phyloP scores from a whole-genome alignment of 495 filamentous ascomycete genomes.

The Annulohypoxylon maeteangense region DNA sequence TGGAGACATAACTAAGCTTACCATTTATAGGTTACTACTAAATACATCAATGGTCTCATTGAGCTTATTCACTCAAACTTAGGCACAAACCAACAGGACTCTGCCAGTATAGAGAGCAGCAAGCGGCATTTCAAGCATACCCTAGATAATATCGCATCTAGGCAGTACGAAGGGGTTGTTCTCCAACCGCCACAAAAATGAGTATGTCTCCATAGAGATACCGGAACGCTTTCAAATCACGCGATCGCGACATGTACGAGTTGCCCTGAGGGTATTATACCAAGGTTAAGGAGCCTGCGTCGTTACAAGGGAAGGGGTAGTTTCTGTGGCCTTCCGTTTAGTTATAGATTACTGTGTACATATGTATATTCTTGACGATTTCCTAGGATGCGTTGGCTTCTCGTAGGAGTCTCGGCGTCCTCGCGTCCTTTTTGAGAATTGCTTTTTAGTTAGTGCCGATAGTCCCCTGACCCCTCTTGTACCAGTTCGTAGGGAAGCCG shows the following conservation, averaged over 20 bases:
- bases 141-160: slow-evolving; percentile 87
- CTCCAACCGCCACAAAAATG: slow-evolving; percentile 75
- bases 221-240: background rate
- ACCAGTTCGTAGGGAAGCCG: slow-evolving; percentile 15
- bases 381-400: slow-evolving; percentile 38
- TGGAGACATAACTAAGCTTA: background rate
- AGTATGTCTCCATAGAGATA: slow-evolving; percentile 7
- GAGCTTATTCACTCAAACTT: slow-evolving; percentile 98
- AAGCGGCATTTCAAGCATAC: slow-evolving; percentile 93
- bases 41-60: slow-evolving; percentile 97
- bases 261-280: slow-evolving; percentile 27
- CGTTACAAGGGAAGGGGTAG: background rate
- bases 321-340: background rate
- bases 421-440: slow-evolving; percentile 16
- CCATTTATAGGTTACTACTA: slow-evolving; percentile 80
- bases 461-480: slow-evolving; percentile 1
- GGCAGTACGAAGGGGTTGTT: slow-evolving; percentile 93
- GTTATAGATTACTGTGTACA: slow-evolving; percentile 43
- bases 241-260: background rate
- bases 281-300: background rate
- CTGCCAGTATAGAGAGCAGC: slow-evolving; percentile 81
- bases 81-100: slow-evolving; percentile 80
- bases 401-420: slow-evolving; percentile 38
- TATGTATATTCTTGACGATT: slow-evolving; percentile 48
- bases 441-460: slow-evolving; percentile 23